These are phyloP conservation scores for Ocimum tenuiflorum DNA, from an alignment of 257 asterid species.

Conservation along the genomic window DNA sequence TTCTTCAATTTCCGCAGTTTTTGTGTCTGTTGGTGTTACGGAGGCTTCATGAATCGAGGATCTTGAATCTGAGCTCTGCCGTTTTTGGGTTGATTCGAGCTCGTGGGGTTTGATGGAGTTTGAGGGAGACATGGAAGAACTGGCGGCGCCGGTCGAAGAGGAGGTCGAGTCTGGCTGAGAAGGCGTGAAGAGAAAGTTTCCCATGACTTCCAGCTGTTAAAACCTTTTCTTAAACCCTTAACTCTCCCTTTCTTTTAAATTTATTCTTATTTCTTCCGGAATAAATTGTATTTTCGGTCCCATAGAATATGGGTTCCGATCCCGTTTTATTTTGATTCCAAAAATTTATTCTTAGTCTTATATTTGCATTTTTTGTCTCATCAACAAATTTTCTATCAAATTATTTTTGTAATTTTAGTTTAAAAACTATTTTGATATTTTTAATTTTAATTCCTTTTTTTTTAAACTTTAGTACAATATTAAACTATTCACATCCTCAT, in stretches of 20 bases:
- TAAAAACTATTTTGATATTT: too few species aligned
- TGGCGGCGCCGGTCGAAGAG: constrained; percentile 8
- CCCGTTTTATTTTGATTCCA: too few species aligned
- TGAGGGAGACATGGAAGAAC: constrained; percentile 40
- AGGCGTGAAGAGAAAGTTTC: constrained; percentile 16
- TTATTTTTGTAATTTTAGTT: too few species aligned
- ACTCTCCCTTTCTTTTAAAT: neutral
- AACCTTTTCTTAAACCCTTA: constrained; percentile 47
- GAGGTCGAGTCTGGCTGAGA: constrained; percentile 29
- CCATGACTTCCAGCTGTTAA: constrained; percentile 35
- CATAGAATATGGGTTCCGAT: too few species aligned
- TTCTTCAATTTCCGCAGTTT: constrained; percentile 9
- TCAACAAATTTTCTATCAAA: too few species aligned
- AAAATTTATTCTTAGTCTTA: too few species aligned
- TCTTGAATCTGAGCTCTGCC: constrained; percentile 11
- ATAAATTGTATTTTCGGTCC: too few species aligned
- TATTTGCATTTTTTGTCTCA: too few species aligned
- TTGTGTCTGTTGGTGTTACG: constrained; percentile 25
- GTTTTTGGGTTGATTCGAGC: constrained; percentile 13
- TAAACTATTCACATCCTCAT: too few species aligned
- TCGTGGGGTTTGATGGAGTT: constrained; percentile 12
- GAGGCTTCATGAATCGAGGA: constrained; percentile 20
- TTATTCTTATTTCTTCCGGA: neutral
- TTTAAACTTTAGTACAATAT: too few species aligned
- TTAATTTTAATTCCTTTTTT: too few species aligned